phyloP scores from a whole-genome alignment of 805 yeast species.

The Pichia rugopelliculosa region DNA sequence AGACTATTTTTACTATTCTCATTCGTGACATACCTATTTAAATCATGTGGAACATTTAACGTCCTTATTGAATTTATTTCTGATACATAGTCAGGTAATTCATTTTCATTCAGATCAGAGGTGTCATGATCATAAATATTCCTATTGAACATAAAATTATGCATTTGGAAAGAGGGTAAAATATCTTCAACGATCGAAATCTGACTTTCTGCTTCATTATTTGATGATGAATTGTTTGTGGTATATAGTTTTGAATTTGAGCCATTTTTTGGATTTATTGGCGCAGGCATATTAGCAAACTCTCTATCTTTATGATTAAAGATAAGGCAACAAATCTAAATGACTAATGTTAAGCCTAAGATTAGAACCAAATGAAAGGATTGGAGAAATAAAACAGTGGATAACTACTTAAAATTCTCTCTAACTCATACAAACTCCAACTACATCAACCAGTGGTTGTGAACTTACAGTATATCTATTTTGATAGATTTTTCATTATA shows the following conservation, averaged over 20 bases:
- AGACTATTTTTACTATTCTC: conserved; percentile 16
- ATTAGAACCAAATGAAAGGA: too few species aligned
- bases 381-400: too few species aligned
- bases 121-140: conserved; percentile 6
- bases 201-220: conserved; percentile 1
- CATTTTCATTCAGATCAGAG: neutral
- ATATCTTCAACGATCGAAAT: conserved; percentile 32
- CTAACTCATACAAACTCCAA: too few species aligned
- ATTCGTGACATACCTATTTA: conserved; percentile 10
- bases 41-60: neutral
- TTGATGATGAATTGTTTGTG: neutral
- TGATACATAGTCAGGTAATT: conserved; percentile 18
- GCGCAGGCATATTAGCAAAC: too few species aligned
- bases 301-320: too few species aligned
- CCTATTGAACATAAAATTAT: conserved; percentile 32
- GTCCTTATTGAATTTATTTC: conserved; percentile 3
- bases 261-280: neutral
- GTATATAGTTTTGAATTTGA: neutral
- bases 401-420: too few species aligned
- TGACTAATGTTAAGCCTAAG: too few species aligned
- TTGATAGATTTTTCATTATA: too few species aligned
- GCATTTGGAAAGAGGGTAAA: conserved; percentile 65
- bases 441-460: too few species aligned
- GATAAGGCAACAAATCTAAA: too few species aligned
- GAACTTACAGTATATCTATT: too few species aligned